phyloP scores from a whole-genome alignment of 257 asterid genomes.

The Schizonepeta tenuifolia region DNA sequence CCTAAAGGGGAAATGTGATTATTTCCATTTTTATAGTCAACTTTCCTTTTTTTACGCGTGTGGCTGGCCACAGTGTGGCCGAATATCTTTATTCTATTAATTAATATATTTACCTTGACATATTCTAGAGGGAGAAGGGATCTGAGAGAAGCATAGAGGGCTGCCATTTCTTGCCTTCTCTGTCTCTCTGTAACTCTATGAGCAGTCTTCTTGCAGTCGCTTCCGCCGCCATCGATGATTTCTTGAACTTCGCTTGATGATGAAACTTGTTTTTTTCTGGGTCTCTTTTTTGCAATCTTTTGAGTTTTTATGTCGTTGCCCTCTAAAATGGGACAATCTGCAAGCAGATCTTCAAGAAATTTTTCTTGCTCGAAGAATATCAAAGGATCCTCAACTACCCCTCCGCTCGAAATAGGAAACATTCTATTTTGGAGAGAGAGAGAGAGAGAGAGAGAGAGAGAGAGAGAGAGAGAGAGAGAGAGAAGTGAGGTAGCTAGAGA shows the following conservation, averaged over 20 bases:
- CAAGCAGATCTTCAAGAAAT: constrained; percentile 28
- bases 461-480: background rate
- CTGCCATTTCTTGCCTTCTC: constrained; percentile 65
- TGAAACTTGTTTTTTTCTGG: background rate
- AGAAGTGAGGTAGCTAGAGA: background rate
- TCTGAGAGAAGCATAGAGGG: constrained; percentile 53
- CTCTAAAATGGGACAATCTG: background rate
- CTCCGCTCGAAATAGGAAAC: constrained; percentile 29
- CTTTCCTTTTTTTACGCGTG: too few species aligned
- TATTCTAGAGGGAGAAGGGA: constrained; percentile 57
- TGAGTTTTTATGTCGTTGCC: background rate
- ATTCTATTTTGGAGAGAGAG: too few species aligned
- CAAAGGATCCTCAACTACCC: constrained; percentile 11
- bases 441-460: background rate
- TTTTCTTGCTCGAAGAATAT: constrained; percentile 18
- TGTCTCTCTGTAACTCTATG: constrained; percentile 60
- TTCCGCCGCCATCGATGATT: background rate
- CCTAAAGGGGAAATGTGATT: too few species aligned
- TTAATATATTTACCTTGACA: constrained; percentile 63
- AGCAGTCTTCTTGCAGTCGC: constrained; percentile 35
- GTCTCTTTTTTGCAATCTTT: constrained; percentile 16
- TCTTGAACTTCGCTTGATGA: background rate
- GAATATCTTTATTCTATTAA: too few species aligned
- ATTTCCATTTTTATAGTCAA: too few species aligned
- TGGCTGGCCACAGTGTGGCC: too few species aligned